Base-by-base conservation (phyloP, 768 basidiomycete species). In the Steccherinum ochraceum region DNA sequence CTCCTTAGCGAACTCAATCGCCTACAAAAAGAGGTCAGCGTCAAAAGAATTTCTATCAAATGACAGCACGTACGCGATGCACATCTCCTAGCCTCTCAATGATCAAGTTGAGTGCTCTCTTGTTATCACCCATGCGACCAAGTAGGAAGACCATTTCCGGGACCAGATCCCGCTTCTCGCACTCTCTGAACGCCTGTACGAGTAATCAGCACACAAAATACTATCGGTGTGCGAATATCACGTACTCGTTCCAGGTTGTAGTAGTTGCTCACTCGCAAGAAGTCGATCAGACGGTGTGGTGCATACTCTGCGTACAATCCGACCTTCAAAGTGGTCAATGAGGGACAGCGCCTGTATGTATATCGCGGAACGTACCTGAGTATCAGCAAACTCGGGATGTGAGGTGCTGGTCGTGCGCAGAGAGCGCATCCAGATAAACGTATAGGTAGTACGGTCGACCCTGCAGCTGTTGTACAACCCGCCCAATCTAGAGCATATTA, bases 1-100 rank as follows among this genome's bases (percentile, higher is more conserved):
- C 64, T 97, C 93, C 61, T 94, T 95, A 2, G 94, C 95, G 56
- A 99, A 99, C 52, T 97, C 95, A 60, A 99, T 98, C 2, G 95
- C 93, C 91, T 93, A 56, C 5, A 21, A 5, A 18, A 23, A 4
- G 45, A 46, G 13, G 24, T 51, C 3, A 56, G 47, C 41, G 11
- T 39, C 19, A n/a, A 19, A 20, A 7, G 16, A 30, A 19, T 39
- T 35, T 4, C 35, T n/a, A 12, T 18, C n/a, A 5, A 50, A 11
- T n/a, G 7, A 7, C 18, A 16, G 19, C 3, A 67, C 80, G 47
- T 62, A 88, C 94, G 52, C 92, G 75, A 55, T 93, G 78, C 0
- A 98, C 96, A 61, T 98, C 94, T 0, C 88, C 93, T 3, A 98
- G 72, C 13, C 93, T 79, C 64, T 98, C 93, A 52, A 99, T 98